Conservation (phyloP, 345 rosid species). For the Eucalyptus melliodora region DNA sequence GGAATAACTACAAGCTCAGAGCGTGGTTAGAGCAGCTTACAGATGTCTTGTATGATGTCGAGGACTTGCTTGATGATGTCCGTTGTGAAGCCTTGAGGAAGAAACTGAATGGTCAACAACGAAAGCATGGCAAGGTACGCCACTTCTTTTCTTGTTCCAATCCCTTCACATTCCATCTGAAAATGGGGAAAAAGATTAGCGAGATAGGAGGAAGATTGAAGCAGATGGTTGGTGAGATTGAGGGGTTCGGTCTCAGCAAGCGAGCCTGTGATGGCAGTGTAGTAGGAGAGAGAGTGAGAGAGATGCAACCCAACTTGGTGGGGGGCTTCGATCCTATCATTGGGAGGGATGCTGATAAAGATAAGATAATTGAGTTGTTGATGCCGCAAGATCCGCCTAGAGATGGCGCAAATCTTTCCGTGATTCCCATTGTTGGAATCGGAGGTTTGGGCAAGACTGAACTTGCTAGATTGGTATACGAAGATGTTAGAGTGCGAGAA, state of each 20-base stretch:
- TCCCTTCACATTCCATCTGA: neutral
- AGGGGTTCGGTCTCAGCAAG: neutral
- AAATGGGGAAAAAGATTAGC: neutral
- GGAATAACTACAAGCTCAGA: neutral
- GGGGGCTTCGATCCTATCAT: neutral
- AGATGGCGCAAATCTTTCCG: neutral
- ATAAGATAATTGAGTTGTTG: neutral
- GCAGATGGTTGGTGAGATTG: neutral
- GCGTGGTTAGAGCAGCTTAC: neutral
- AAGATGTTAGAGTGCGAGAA: neutral
- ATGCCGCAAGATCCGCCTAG: neutral
- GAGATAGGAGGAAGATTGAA: neutral
- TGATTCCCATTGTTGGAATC: slow-evolving; percentile 5
- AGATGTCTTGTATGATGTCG: neutral
- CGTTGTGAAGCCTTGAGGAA: neutral
- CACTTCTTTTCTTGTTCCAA: neutral
- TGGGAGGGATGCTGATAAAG: neutral
- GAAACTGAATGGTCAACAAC: neutral
- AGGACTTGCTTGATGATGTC: neutral
- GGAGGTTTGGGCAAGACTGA: slow-evolving; percentile 3
- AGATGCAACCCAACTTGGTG: neutral
- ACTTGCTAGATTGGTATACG: neutral
- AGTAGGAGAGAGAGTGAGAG: neutral
- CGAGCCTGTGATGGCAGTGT: neutral
- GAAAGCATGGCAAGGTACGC: neutral